Base-by-base conservation (phyloP, 345 rosid species). In the Tarenaya hassleriana region DNA sequence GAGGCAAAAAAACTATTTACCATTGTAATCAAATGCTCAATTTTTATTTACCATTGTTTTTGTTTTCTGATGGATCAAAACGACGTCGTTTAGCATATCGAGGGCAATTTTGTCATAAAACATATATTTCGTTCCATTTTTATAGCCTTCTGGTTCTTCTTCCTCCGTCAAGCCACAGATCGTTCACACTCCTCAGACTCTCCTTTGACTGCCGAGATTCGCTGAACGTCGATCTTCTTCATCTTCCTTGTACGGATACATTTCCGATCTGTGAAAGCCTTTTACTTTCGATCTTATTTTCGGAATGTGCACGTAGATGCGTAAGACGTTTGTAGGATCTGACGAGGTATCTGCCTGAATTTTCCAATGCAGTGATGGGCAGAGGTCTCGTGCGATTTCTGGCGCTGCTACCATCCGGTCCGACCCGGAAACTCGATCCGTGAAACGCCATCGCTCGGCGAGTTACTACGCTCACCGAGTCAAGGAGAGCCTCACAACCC, bases 401-500 rank as follows among this genome's bases (percentile, higher is more conserved):
- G 50, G 63, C 71, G 15, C 42, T 78, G 33, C 19, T 76, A 14
- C 77, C 0, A 55, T 69, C 59, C 57, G 42, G 18, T 4, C 48
- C 32, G 27, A 46, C 14, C 63, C 68, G 4, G n/a, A 16, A 12
- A 6, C 13, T 8, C 69, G 54, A 7, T 55, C 67, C 37, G 1
- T 69, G 21, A 65, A 66, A 19, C 82, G 57, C 63, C 86, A 50
- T 70, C 78, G 52, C 50, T 39, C 77, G 0, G 67, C 82, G 64
- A 67, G 75, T 42, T 69, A 88, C 82, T 73, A 73, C 10, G 88
- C 73, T 47, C 75, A 60, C 51, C 76, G 83, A 1, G 94, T 78
- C 70, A 68, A 55, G 7, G 94, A 79, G 41, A 84, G 87, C 71
- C 84, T 87, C 56, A 50, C 92, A 33, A 65, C 77, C 42, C 73